Conservation (phyloP, 2,329 filamentous ascomycete species). For the Dactylellina leptospora region DNA sequence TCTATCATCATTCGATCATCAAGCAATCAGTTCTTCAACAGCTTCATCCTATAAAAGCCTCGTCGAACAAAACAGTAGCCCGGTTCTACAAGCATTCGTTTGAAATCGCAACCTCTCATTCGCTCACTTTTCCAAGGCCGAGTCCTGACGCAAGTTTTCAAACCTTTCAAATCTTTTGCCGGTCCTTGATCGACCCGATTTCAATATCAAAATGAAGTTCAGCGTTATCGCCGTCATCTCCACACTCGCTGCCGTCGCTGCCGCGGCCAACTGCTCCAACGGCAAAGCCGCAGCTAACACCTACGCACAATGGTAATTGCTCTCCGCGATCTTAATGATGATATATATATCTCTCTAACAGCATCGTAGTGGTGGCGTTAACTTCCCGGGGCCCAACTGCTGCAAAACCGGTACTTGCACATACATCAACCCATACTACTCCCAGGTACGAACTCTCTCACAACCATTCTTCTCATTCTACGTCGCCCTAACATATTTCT, state of each 20-base stretch:
- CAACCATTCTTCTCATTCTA: background rate
- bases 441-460: conserved; percentile 25
- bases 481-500: conserved; percentile 1
- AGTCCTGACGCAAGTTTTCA: conserved; percentile 8
- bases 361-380: conserved; percentile 18
- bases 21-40: conserved; percentile 1
- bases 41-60: background rate
- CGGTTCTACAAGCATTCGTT: conserved; percentile 48
- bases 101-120: conserved; percentile 11
- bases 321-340: too few relatives aligned
- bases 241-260: conserved; percentile 11
- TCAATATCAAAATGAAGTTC: conserved; percentile 48
- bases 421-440: conserved; percentile 41
- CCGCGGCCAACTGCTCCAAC: too few relatives aligned
- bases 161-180: background rate
- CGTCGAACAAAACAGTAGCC: conserved; percentile 27
- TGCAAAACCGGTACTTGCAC: conserved; percentile 26
- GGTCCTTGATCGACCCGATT: conserved; percentile 6
- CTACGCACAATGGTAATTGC: conserved; percentile 38
- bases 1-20: conserved; percentile 45
- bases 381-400: background rate
- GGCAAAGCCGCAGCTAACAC: too few relatives aligned
- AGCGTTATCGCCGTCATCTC: conserved; percentile 5
- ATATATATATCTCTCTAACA: background rate
- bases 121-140: conserved; percentile 4